Evolutionary conservation across 2,329 filamentous ascomycete species (phyloP).

Genomic region (Cordyceps tenuipes): DNA sequence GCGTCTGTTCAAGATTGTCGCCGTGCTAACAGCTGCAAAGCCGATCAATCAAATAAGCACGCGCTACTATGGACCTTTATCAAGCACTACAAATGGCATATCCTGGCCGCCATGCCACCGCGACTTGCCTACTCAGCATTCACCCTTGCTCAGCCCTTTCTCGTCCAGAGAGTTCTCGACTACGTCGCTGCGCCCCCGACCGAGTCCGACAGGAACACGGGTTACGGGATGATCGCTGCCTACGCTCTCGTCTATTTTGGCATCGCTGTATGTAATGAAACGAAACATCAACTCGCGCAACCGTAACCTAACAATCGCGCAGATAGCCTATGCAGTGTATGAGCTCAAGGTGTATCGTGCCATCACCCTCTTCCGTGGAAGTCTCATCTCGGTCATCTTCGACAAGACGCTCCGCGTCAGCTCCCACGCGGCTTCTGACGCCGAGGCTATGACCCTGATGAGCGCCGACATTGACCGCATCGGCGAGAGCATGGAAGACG

Average conservation of each 20-base stretch:
- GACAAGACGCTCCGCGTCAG: constrained; percentile 31
- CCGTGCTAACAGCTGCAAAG: constrained; percentile 9
- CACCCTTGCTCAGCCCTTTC: constrained; percentile 34
- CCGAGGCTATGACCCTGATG: constrained; percentile 33
- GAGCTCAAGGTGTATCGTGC: constrained; percentile 27
- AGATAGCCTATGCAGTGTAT: constrained; percentile 15
- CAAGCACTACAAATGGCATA: constrained; percentile 19
- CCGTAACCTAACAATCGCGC: not conserved
- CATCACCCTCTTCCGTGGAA: constrained; percentile 26
- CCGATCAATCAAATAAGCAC: constrained; percentile 16
- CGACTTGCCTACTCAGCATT: constrained; percentile 30
- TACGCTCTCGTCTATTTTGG: constrained; percentile 31
- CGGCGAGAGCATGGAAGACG: constrained; percentile 17
- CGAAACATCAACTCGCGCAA: not conserved
- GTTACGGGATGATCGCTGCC: constrained; percentile 31
- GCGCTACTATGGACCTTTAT: constrained; percentile 19
- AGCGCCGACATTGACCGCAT: constrained; percentile 34
- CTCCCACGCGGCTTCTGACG: constrained; percentile 22
- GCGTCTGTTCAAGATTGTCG: not conserved
- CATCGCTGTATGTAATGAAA: constrained; percentile 25
- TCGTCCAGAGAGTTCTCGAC: constrained; percentile 28
- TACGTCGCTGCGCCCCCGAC: constrained; percentile 20
- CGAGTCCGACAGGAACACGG: constrained; percentile 21
- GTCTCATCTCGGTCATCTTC: constrained; percentile 38
- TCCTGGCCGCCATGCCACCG: constrained; percentile 25